phyloP scores from a whole-genome alignment of 768 basidiomycete species.

The Paxillus rubicundulus region DNA sequence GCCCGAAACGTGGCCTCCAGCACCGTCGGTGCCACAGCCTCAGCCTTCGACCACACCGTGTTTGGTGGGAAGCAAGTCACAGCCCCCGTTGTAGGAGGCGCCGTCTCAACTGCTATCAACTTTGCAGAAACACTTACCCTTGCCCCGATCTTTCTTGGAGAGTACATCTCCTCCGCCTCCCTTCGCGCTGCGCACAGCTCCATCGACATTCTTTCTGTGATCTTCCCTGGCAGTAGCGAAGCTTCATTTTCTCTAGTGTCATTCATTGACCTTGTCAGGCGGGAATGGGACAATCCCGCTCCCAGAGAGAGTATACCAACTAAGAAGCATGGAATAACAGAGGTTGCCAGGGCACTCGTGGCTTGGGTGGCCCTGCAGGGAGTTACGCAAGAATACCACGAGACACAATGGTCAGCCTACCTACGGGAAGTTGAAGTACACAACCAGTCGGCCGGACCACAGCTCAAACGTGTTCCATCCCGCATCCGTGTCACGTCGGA shows the following conservation, averaged over 20 bases:
- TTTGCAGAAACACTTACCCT: conserved; percentile 71
- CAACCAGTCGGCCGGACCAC: conserved; percentile 36
- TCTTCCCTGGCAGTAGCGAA: conserved; percentile 75
- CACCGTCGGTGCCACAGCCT: conserved; percentile 55
- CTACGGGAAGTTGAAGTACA: conserved; percentile 66
- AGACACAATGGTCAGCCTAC: conserved; percentile 63
- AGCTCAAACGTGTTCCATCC: conserved; percentile 40
- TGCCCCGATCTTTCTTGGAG: conserved; percentile 70
- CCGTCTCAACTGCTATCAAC: conserved; percentile 58
- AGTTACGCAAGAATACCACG: conserved; percentile 79
- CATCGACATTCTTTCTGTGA: conserved; percentile 66
- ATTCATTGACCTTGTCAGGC: conserved; percentile 75
- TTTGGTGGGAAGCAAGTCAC: conserved; percentile 62
- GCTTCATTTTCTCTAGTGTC: conserved; percentile 79
- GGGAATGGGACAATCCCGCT: conserved; percentile 66
- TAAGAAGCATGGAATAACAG: conserved; percentile 59
- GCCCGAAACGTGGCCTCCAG: conserved; percentile 59
- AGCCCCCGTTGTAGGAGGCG: conserved; percentile 53
- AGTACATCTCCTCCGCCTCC: conserved; percentile 74
- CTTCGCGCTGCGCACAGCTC: conserved; percentile 73
- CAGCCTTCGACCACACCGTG: conserved; percentile 62
- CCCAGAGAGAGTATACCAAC: conserved; percentile 53
- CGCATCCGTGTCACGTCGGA: conserved; percentile 72
- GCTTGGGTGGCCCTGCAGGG: conserved; percentile 82
- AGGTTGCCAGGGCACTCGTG: conserved; percentile 67